phyloP scores from a whole-genome alignment of 192 early-diverging fungal genomes.

The Diversispora eburnea region DNA sequence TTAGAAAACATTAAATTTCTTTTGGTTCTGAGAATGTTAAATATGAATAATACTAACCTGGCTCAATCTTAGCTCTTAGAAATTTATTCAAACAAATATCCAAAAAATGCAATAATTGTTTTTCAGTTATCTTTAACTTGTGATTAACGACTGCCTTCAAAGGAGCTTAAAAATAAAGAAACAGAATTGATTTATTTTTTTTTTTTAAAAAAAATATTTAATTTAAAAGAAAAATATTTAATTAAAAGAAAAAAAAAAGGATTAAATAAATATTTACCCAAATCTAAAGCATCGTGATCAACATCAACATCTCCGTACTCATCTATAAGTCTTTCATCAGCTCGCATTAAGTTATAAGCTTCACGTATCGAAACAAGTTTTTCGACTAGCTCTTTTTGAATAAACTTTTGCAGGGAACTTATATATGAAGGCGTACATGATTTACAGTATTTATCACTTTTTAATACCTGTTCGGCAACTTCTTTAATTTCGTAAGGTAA shows the following conservation, averaged over 20 bases:
- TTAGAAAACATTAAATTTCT: not conserved
- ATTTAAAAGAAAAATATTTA: not conserved
- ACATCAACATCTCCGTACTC: constrained; percentile 56
- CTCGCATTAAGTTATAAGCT: constrained; percentile 48
- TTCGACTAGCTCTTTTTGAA: constrained; percentile 52
- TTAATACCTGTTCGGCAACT: constrained; percentile 49
- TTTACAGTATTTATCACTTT: constrained; percentile 23
- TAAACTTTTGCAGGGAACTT: constrained; percentile 52
- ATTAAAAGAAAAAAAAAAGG: not conserved
- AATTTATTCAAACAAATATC: constrained; percentile 81
- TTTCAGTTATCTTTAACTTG: constrained; percentile 66
- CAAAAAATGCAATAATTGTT: constrained; percentile 72
- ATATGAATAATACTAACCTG: constrained; percentile 45
- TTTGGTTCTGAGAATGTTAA: not conserved
- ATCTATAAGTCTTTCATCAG: constrained; percentile 46
- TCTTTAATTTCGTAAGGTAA: constrained; percentile 63
- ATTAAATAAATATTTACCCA: not conserved
- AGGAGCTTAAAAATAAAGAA: not conserved
- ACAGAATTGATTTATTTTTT: not conserved
- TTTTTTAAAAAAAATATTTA: not conserved
- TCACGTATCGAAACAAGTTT: constrained; percentile 59
- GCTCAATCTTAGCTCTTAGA: constrained; percentile 86
- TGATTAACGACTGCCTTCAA: constrained; percentile 52
- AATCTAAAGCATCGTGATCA: constrained; percentile 39
- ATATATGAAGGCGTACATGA: constrained; percentile 61